Evolutionary conservation across 345 rosid genomes (phyloP), one percentile per base, ranked within the genome.

Genomic region (Rhodamnia argentea): DNA sequence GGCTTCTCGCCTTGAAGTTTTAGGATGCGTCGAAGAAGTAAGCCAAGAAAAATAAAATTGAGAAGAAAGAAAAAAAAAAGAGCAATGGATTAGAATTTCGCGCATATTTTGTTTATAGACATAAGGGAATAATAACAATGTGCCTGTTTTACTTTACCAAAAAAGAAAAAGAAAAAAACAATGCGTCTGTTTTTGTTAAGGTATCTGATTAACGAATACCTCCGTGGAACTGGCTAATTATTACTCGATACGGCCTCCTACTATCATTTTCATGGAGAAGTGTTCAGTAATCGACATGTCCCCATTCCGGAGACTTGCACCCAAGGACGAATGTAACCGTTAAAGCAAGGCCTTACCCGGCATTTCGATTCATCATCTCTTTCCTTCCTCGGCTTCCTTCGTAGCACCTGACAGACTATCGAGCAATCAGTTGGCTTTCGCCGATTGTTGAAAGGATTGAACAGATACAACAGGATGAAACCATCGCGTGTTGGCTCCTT

Each of bases 1-100:
- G 64, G 29, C 15, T 58, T 26, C 64, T 26, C 64, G 27, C 27
- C 70, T 12, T 2, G 13, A 7, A 15, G 16, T 7, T 59, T 59
- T 59, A n/a, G 27, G 18, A 59, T 59, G 37, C 37, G 0, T 0
- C 12, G 13, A 13, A n/a, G 11, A n/a, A 50, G 52, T 2, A 59
- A 59, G 23, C 6, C 8, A 29, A 10, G 32, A n/a, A n/a, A n/a
- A 59, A 5, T 0, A 0, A 59, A 59, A n/a, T 2, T 59, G 70
- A 59, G 32, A 26, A 58, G 29, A 26, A 26, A 2, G 4, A 10
- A 57, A 55, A 18, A 54, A 15, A 2, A 54, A 42, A 42, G 44
- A 4, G 24, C 24, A n/a, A 0, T 58, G 62, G 10, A 58, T 10
- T 58, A 10, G 52, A 50, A 50, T 44, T 1, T 10, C 1, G 52